Base-by-base conservation (phyloP, 2,329 filamentous ascomycete genomes). In the Remersonia thermophila region DNA sequence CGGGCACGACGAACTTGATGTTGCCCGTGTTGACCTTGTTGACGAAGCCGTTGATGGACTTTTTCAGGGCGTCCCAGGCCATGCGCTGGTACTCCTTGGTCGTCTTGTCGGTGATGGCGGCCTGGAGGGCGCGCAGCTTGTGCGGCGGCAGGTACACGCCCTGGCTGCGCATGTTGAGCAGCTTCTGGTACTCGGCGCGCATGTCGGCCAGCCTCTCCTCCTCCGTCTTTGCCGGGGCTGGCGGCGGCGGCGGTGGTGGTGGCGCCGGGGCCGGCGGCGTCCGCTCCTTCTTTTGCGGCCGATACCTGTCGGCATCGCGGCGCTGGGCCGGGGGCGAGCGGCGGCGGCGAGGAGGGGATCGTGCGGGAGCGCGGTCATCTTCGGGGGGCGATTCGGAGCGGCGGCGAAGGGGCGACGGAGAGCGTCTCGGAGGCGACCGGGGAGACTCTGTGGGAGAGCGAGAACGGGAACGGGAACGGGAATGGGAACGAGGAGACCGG, bases 1-100 rank as follows among this genome's bases (percentile, higher is more conserved):
- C 91, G 2, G 89, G 89, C 16, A 96, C 86, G 44, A 98, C 95
- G 54, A 83, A 74, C 61, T 98, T 96, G 70, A 98, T 96, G 59
- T 98, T 98, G 25, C 83, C 84, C 38, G 89, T 83, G 61, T 96
- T 96, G 67, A 95, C 83, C 67, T 98, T 98, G 71, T 98, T 98
- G 70, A 98, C 94, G 47, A 98, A 65, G 50, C 91, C 91, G 56
- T 98, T 96, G 62, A 98, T 94, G 33, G 83, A 91, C 67, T 98
- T 98, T 66, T 98, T 98, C 53, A 98, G 66, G 10, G 89, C 89
- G 61, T 98, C 91, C 91, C 91, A 98, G 7, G 87, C 86, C 84
- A 98, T 93, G 51, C 91, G 83, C 70, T 96, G 91, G 56, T 94
- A 96, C 62, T 96, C 91, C 60, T 94, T 93, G 60, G 80, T 93